These are phyloP conservation scores for Rosa rugosa DNA, from an alignment of 306 rosid genomes.

Conservation along the genomic window DNA sequence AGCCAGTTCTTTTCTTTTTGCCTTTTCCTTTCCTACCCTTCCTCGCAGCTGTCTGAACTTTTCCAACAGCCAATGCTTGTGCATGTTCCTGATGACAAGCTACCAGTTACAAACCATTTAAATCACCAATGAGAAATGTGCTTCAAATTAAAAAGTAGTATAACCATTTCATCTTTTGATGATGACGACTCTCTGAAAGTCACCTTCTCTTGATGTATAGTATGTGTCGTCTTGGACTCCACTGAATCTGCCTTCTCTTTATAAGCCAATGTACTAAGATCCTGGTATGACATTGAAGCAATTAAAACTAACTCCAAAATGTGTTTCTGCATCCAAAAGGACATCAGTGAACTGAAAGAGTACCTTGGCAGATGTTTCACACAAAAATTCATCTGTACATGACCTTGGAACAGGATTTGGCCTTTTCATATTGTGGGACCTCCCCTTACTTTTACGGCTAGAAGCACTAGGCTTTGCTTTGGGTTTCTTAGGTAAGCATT, in stretches of 20 bases:
- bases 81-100: slow-evolving; percentile 64
- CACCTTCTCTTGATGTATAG: slow-evolving; percentile 40
- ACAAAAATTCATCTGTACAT: slow-evolving; percentile 31
- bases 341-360: slow-evolving; percentile 27
- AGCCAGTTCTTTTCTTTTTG: slow-evolving; percentile 44
- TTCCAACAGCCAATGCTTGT: slow-evolving; percentile 40
- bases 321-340: slow-evolving; percentile 23
- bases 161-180: slow-evolving; percentile 50
- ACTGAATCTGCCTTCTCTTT: slow-evolving; percentile 42
- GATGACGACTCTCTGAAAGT: slow-evolving; percentile 40
- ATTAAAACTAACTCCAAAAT: slow-evolving; percentile 33
- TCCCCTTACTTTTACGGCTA: slow-evolving; percentile 77
- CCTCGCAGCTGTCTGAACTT: slow-evolving; percentile 55
- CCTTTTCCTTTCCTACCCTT: slow-evolving; percentile 64
- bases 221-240: slow-evolving; percentile 38
- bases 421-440: slow-evolving; percentile 51
- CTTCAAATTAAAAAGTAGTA: slow-evolving; percentile 24
- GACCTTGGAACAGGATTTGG: slow-evolving; percentile 46
- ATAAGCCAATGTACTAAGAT: slow-evolving; percentile 34
- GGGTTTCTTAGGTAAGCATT: slow-evolving; percentile 53
- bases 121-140: slow-evolving; percentile 39
- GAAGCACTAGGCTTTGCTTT: slow-evolving; percentile 60
- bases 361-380: slow-evolving; percentile 54
- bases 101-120: slow-evolving; percentile 50
- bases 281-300: slow-evolving; percentile 56